phyloP scores from a whole-genome alignment of 805 yeast genomes.

The Wickerhamomyces xylosicus region DNA sequence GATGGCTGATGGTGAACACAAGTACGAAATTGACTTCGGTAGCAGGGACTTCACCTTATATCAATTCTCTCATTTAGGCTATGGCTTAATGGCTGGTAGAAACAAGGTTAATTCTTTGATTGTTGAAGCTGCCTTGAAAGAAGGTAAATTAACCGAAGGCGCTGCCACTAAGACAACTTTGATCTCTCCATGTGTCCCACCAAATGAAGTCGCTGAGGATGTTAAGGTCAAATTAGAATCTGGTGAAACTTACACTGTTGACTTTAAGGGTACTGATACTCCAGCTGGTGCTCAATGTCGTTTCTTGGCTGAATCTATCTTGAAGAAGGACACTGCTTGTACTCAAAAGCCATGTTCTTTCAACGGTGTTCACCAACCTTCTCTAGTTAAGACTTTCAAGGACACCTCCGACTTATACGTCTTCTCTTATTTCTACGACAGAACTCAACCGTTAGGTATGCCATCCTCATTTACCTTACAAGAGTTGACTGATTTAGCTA shows the following conservation, averaged over 20 bases:
- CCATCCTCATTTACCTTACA: conserved; percentile 79
- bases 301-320: conserved; percentile 65
- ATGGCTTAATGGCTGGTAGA: conserved; percentile 92
- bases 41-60: conserved; percentile 71
- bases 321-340: conserved; percentile 80
- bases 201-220: conserved; percentile 49
- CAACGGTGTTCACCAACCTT: conserved; percentile 96
- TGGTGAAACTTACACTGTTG: conserved; percentile 38
- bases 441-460: conserved; percentile 91
- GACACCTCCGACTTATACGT: conserved; percentile 69
- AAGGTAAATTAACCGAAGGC: conserved; percentile 28
- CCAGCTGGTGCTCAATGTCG: conserved; percentile 83
- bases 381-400: conserved; percentile 68
- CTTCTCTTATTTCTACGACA: conserved; percentile 92
- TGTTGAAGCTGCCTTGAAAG: conserved; percentile 38
- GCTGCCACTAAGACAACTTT: conserved; percentile 35
- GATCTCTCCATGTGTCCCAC: conserved; percentile 82
- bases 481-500: conserved; percentile 76
- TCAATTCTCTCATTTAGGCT: conserved; percentile 92
- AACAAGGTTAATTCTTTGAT: conserved; percentile 64
- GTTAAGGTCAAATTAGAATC: conserved; percentile 49
- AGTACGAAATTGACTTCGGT: conserved; percentile 72
- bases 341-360: conserved; percentile 77
- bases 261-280: conserved; percentile 53
- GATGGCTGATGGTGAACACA: conserved; percentile 83